Evolutionary conservation across 1,284 basidiomycete genomes (phyloP).

Genomic region (Trichosporon ovoides): DNA sequence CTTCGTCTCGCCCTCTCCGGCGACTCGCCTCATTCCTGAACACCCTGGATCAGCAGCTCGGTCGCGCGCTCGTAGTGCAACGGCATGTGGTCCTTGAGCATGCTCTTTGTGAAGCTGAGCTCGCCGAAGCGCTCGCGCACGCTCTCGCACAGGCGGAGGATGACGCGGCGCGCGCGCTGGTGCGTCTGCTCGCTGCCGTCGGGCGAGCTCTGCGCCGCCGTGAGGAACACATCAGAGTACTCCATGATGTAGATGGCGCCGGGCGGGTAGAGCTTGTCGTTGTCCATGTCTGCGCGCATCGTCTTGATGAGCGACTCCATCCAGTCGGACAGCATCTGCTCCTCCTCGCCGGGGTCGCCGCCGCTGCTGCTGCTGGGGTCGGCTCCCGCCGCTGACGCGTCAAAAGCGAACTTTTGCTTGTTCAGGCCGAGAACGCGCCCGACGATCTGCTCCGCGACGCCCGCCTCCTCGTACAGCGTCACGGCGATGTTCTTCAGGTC

Average conservation of each 20-base stretch:
- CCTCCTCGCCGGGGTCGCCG: slow-evolving; percentile 17
- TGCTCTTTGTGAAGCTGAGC: slow-evolving; percentile 45
- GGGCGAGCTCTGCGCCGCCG: slow-evolving; percentile 18
- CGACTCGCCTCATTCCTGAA: not conserved
- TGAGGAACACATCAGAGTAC: slow-evolving; percentile 48
- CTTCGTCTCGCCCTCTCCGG: no score
- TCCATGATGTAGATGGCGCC: slow-evolving; percentile 45
- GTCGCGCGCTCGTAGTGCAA: slow-evolving; percentile 43
- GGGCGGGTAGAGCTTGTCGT: slow-evolving; percentile 50
- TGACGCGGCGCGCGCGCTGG: slow-evolving; percentile 48
- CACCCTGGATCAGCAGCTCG: slow-evolving; percentile 39
- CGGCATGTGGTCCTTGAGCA: slow-evolving; percentile 48
- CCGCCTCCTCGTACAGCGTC: slow-evolving; percentile 48
- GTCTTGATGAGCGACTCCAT: slow-evolving; percentile 49
- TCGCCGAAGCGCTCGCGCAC: slow-evolving; percentile 53
- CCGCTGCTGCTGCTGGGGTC: no score
- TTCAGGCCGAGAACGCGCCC: slow-evolving; percentile 46
- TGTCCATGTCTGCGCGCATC: slow-evolving; percentile 50
- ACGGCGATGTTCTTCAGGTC: slow-evolving; percentile 53
- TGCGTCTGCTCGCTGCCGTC: slow-evolving; percentile 11
- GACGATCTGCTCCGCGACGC: slow-evolving; percentile 52
- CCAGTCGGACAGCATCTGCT: slow-evolving; percentile 43
- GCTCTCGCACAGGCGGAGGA: slow-evolving; percentile 49
- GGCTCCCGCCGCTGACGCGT: no score
- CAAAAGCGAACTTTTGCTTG: slow-evolving; percentile 26